Percentiles rank a stretch among this genome's conserved stretches.
These are phyloP conservation scores for Cercospora citrullina DNA, from an alignment of 2,329 filamentous ascomycete genomes.

Conservation along the genomic window DNA sequence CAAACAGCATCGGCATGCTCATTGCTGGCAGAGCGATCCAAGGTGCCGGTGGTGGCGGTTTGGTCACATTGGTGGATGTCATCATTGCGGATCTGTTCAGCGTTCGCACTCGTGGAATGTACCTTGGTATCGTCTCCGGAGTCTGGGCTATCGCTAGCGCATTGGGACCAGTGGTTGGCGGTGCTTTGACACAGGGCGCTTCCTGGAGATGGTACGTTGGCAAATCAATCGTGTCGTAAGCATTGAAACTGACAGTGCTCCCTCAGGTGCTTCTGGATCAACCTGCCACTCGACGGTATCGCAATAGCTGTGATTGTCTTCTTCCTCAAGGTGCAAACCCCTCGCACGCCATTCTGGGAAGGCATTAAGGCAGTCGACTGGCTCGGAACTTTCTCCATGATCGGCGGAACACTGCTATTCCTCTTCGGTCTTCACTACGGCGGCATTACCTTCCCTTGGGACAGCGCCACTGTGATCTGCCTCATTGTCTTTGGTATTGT, in stretches of 20 bases:
- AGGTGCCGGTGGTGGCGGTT: background rate
- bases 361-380: background rate
- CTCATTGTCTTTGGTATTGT: background rate
- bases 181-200: background rate
- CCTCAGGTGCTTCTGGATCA: background rate
- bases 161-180: background rate
- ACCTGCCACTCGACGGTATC: background rate
- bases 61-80: background rate
- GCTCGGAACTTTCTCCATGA: background rate
- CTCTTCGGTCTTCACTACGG: background rate
- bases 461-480: background rate
- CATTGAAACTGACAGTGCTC: background rate
- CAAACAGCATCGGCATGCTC: background rate
- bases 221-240: background rate
- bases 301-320: background rate
- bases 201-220: background rate
- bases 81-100: background rate
- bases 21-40: background rate
- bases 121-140: background rate
- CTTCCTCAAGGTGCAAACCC: background rate
- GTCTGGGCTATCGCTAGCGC: slow-evolving; percentile 10
- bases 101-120: background rate
- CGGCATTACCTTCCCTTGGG: background rate
- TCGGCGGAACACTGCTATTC: background rate
- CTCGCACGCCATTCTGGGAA: background rate